Percentiles rank a stretch among this genome's conserved stretches.
Evolutionary conservation across 495 filamentous ascomycete species (phyloP).

Genomic region (Penicillium desertorum): DNA sequence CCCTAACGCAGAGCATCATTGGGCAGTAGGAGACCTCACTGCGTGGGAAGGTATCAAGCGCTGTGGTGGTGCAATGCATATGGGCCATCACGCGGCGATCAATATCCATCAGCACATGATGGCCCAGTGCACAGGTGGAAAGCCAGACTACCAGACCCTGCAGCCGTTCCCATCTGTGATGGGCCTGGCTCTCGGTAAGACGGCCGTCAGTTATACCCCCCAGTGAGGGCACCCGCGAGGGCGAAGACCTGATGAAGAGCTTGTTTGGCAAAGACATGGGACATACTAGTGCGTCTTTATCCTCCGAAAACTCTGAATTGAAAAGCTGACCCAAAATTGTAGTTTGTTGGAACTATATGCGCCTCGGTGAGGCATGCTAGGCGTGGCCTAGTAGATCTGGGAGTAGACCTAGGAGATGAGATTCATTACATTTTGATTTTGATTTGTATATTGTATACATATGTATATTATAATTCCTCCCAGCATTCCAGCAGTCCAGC

Average conservation of each 20-base stretch:
- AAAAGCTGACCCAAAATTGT: conserved; percentile 20
- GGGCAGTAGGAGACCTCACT: conserved; percentile 50
- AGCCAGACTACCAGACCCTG: conserved; percentile 46
- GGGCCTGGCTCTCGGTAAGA: conserved; percentile 63
- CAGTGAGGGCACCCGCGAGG: conserved; percentile 48
- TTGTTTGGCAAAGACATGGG: conserved; percentile 69
- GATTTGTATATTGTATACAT: too few species aligned
- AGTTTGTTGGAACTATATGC: conserved; percentile 60
- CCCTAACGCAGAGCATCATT: conserved; percentile 56
- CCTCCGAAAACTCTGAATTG: background rate
- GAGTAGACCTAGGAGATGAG: background rate
- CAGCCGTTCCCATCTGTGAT: conserved; percentile 60
- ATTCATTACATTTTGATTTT: conserved; percentile 6
- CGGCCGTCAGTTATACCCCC: conserved; percentile 59
- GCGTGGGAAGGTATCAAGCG: conserved; percentile 69
- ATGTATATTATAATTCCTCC: too few species aligned
- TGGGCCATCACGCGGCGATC: conserved; percentile 57
- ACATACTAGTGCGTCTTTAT: conserved; percentile 45
- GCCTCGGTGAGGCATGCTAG: conserved; percentile 38
- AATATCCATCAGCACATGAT: conserved; percentile 63
- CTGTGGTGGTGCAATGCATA: conserved; percentile 66
- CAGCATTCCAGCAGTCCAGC: too few species aligned
- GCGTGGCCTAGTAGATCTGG: background rate
- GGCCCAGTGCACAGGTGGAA: conserved; percentile 28
- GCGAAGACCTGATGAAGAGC: conserved; percentile 56